Percentiles rank a stretch among this genome's conserved stretches.
phyloP scores from a whole-genome alignment of 495 filamentous ascomycete species.

The Viridothelium virens region DNA sequence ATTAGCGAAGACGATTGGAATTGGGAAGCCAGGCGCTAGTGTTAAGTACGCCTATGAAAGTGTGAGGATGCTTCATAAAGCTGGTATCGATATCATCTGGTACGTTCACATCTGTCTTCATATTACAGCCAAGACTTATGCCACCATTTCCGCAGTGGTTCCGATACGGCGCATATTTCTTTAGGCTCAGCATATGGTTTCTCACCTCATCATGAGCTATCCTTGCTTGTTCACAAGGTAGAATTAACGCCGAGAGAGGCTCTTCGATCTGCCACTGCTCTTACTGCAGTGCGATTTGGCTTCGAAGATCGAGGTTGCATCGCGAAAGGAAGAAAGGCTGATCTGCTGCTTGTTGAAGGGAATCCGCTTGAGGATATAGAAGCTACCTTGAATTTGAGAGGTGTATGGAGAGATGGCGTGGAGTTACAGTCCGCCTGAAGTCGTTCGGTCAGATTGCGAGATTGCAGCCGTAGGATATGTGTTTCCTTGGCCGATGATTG shows the following conservation, averaged over 20 bases:
- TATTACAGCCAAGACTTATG: not conserved
- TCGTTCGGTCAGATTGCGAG: too few relatives aligned
- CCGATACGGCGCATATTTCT: slow-evolving; percentile 31
- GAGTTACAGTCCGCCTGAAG: too few relatives aligned
- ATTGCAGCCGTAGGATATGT: too few relatives aligned
- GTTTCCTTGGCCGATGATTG: too few relatives aligned
- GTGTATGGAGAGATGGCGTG: slow-evolving; percentile 24
- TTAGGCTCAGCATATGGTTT: slow-evolving; percentile 34
- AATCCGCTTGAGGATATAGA: slow-evolving; percentile 35
- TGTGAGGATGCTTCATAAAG: slow-evolving; percentile 30
- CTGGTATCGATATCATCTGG: slow-evolving; percentile 32
- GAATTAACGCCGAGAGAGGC: slow-evolving; percentile 34
- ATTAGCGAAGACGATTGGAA: slow-evolving; percentile 30
- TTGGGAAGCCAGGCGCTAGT: slow-evolving; percentile 20
- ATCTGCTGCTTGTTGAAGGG: slow-evolving; percentile 34
- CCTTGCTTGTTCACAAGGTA: slow-evolving; percentile 30
- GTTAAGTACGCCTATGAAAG: slow-evolving; percentile 32
- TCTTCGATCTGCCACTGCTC: slow-evolving; percentile 28
- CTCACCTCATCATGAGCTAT: slow-evolving; percentile 32
- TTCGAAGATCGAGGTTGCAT: slow-evolving; percentile 32
- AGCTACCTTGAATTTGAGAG: slow-evolving; percentile 31
- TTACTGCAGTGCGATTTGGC: slow-evolving; percentile 30
- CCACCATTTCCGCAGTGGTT: slow-evolving; percentile 25
- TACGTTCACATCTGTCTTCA: slow-evolving; percentile 16
- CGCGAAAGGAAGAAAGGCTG: slow-evolving; percentile 30